A percentile compares a stretch with the other conserved stretches of the same genome.
Conservation (phyloP, 805 yeast genomes). For the Sugiyamaella valdiviana region DNA sequence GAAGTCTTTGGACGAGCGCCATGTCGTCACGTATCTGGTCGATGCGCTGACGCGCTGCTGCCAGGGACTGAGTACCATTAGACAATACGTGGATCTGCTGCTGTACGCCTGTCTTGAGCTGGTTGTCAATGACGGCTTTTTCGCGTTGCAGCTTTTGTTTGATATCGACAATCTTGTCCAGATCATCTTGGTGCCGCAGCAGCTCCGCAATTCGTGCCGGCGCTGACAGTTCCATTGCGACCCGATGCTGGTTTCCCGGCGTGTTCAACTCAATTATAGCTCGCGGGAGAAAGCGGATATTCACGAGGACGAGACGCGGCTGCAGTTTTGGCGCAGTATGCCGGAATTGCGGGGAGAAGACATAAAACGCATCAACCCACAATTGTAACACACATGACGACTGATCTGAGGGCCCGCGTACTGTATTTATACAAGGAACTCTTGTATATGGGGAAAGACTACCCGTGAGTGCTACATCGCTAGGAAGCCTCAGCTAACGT, state of each 20-base stretch:
- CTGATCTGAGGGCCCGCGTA: conserved; percentile 18
- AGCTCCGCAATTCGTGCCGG: conserved; percentile 23
- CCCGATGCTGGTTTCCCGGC: background rate
- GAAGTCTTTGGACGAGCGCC: conserved; percentile 39
- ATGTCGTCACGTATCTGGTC: conserved; percentile 31
- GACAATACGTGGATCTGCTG: conserved; percentile 54
- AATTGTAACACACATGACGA: no score
- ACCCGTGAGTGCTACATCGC: conserved; percentile 27
- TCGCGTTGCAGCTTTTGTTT: conserved; percentile 42
- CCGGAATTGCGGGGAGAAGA: no score
- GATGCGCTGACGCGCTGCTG: conserved; percentile 36
- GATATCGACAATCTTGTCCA: conserved; percentile 31
- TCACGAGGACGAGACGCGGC: no score
- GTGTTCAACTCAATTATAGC: no score
- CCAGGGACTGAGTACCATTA: conserved; percentile 32
- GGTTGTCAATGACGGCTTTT: conserved; percentile 67
- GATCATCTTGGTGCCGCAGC: conserved; percentile 26
- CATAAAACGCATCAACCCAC: no score
- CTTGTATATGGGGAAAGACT: conserved; percentile 34
- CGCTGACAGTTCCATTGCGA: conserved; percentile 10
- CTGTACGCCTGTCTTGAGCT: conserved; percentile 64
- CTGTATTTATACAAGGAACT: conserved; percentile 34
- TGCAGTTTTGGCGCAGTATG: no score
- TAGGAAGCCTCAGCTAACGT: background rate
- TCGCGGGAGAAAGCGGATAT: no score